phyloP scores from a whole-genome alignment of 2,329 filamentous ascomycete genomes.

The Phyllosticta capitalensis region DNA sequence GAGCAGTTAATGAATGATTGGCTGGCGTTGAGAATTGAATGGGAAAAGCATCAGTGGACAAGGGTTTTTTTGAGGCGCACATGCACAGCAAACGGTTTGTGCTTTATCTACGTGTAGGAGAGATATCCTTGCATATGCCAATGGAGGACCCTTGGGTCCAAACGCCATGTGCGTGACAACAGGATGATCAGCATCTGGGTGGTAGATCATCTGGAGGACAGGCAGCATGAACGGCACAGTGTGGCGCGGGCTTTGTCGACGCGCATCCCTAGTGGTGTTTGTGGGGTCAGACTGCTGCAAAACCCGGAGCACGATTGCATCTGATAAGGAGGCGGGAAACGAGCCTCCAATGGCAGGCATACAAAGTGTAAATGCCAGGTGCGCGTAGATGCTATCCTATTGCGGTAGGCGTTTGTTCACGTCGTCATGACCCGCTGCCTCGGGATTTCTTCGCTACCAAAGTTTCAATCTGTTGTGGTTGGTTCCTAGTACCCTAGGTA shows the following conservation, averaged over 20 bases:
- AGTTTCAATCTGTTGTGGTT: background rate
- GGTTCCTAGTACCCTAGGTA: background rate
- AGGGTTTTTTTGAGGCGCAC: constrained; percentile 16
- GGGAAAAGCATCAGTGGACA: background rate
- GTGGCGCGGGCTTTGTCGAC: background rate
- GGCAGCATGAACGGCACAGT: background rate
- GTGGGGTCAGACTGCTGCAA: background rate
- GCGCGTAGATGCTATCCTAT: background rate
- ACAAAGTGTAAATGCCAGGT: too few relatives aligned
- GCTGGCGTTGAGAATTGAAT: background rate
- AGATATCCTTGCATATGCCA: background rate
- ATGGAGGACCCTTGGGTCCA: background rate
- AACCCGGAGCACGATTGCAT: background rate
- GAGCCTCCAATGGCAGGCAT: too few relatives aligned
- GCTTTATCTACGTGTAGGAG: constrained; percentile 16
- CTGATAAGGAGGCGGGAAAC: background rate
- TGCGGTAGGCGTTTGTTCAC: background rate
- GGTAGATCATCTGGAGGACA: background rate
- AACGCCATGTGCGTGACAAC: background rate
- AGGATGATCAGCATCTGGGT: background rate
- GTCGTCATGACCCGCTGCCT: background rate
- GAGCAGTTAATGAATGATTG: background rate
- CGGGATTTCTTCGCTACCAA: background rate
- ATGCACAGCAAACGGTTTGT: constrained; percentile 20
- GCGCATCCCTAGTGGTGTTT: background rate